Percentiles rank a stretch among this genome's conserved stretches.
phyloP scores from a whole-genome alignment of 139 green algal species.

The Coccomyxa sp. region DNA sequence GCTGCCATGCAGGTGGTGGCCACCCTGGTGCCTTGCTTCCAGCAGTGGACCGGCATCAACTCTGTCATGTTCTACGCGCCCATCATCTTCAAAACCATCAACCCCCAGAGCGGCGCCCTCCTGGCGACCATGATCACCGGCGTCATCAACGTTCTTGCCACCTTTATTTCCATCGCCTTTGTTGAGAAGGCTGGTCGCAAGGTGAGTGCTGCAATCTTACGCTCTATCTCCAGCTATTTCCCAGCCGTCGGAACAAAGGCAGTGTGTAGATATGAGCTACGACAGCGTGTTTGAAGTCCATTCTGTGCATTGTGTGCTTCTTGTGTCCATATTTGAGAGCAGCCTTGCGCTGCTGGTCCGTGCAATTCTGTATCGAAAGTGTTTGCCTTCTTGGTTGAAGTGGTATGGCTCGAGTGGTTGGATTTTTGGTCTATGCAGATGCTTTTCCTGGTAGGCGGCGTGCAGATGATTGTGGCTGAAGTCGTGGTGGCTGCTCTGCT shows the following conservation, averaged over 20 bases:
- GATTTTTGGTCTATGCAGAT: not conserved
- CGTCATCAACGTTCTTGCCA: not conserved
- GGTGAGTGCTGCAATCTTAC: too few relatives aligned
- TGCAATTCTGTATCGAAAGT: too few relatives aligned
- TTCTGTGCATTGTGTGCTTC: not conserved
- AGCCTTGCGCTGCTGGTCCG: not conserved
- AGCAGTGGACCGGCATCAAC: constrained; percentile 19
- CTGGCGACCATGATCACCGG: not conserved
- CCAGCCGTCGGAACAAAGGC: too few relatives aligned
- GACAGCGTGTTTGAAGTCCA: not conserved
- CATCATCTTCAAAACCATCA: not conserved
- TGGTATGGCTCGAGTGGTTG: too few relatives aligned
- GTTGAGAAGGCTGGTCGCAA: not conserved
- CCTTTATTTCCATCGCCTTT: not conserved
- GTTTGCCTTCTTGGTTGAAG: too few relatives aligned
- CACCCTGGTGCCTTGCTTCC: constrained; percentile 3
- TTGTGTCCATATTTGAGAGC: not conserved
- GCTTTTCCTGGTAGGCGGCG: not conserved
- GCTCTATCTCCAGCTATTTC: too few relatives aligned
- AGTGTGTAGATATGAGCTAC: too few relatives aligned
- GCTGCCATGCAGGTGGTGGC: constrained; percentile 11
- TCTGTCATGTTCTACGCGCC: not conserved
- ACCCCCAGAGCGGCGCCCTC: not conserved
- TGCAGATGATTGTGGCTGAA: constrained; percentile 1
- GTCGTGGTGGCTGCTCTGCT: not conserved